A percentile compares a stretch with the other conserved stretches of the same genome.
phyloP scores from a whole-genome alignment of 1,284 basidiomycete genomes.

The Ganoderma lucidum region DNA sequence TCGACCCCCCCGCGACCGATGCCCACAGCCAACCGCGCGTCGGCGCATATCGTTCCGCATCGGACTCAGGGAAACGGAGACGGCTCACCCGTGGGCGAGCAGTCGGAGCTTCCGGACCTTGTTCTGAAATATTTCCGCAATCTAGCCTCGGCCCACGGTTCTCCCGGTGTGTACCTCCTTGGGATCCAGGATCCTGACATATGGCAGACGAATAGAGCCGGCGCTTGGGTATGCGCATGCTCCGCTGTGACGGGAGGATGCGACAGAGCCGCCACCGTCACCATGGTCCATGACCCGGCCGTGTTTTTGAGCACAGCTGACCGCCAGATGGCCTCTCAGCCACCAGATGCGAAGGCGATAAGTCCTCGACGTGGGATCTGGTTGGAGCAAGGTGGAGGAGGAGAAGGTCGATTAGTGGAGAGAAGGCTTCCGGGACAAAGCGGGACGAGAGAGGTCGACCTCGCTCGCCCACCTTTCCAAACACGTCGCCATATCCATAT shows the following conservation, averaged over 20 bases:
- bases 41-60: neutral
- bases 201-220: slow-evolving; percentile 18
- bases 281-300: slow-evolving; percentile 8
- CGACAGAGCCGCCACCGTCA: neutral
- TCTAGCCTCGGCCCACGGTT: slow-evolving; percentile 15
- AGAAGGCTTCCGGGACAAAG: neutral
- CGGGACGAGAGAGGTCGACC: neutral
- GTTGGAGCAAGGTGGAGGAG: neutral
- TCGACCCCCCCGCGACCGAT: neutral
- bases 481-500: neutral
- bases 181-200: slow-evolving; percentile 21
- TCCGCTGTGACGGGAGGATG: neutral
- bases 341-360: neutral
- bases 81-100: slow-evolving; percentile 6
- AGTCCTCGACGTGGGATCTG: neutral
- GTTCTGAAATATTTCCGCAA: neutral
- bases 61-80: neutral
- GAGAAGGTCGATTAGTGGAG: neutral
- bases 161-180: slow-evolving; percentile 22
- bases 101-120: neutral
- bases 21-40: neutral
- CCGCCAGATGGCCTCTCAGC: neutral
- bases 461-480: neutral
- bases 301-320: neutral
- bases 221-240: neutral